phyloP scores from a whole-genome alignment of 2,329 filamentous ascomycete genomes.

The Fusarium globosum region DNA sequence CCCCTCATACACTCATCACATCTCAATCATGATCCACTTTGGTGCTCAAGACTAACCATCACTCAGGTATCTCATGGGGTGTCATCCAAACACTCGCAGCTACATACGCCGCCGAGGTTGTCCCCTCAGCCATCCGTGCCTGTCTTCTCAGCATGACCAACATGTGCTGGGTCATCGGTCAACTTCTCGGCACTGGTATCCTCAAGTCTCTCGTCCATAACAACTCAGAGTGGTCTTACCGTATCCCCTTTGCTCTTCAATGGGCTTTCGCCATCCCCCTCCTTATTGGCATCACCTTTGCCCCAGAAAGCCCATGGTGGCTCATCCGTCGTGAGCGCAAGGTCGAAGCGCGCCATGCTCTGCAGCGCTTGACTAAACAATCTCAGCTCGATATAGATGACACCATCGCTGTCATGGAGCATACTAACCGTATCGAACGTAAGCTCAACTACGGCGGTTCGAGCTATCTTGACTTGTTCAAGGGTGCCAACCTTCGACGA shows the following conservation, averaged over 20 bases:
- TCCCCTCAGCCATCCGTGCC: slow-evolving; percentile 45
- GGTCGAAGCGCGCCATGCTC: slow-evolving; percentile 46
- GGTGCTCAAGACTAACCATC: neutral
- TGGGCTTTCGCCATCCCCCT: slow-evolving; percentile 55
- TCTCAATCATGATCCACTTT: fast-evolving
- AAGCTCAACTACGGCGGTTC: slow-evolving; percentile 50
- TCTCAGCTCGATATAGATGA: slow-evolving; percentile 53
- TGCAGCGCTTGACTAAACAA: slow-evolving; percentile 46
- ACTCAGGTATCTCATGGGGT: slow-evolving; percentile 47
- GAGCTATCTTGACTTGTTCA: slow-evolving; percentile 29
- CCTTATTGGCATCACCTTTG: slow-evolving; percentile 48
- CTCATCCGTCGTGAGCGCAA: slow-evolving; percentile 51
- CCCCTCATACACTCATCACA: fast-evolving
- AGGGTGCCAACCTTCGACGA: slow-evolving; percentile 40
- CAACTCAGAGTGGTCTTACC: slow-evolving; percentile 42
- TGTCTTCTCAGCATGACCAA: slow-evolving; percentile 55
- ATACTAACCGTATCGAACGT: slow-evolving; percentile 56
- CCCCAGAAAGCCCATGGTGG: slow-evolving; percentile 55
- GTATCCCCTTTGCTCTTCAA: slow-evolving; percentile 54
- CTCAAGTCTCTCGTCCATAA: slow-evolving; percentile 47
- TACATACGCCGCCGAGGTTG: slow-evolving; percentile 54
- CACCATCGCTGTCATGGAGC: slow-evolving; percentile 54
- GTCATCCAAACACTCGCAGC: slow-evolving; percentile 51
- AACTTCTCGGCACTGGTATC: slow-evolving; percentile 51
- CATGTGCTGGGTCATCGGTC: slow-evolving; percentile 56